Conservation (phyloP, 805 yeast genomes). For the Grigorovia transvaalensis region DNA sequence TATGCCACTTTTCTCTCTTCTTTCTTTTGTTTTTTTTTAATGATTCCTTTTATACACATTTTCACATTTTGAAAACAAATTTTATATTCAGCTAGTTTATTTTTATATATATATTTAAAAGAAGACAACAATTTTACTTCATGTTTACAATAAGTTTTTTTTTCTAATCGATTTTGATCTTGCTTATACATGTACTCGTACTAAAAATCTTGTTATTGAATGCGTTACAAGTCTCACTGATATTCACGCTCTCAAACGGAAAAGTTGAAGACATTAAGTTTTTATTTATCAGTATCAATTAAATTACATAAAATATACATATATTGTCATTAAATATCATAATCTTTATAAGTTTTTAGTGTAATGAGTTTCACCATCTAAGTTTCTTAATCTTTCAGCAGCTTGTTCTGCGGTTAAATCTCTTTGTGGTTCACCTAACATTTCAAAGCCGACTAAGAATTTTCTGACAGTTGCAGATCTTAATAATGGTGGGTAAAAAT, state of each 20-base stretch:
- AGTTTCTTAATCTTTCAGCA: slow-evolving; percentile 33
- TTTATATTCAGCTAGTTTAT: background rate
- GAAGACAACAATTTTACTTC: too few species aligned
- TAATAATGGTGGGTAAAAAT: slow-evolving; percentile 68
- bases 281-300: background rate
- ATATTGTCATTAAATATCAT: background rate
- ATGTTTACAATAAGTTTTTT: too few species aligned
- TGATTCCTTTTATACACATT: background rate
- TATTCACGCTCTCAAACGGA: too few species aligned
- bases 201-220: too few species aligned
- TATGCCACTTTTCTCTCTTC: too few species aligned
- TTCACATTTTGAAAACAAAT: background rate
- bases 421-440: slow-evolving; percentile 56
- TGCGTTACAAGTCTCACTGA: too few species aligned
- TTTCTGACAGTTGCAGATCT: slow-evolving; percentile 67
- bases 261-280: background rate
- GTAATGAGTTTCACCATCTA: slow-evolving; percentile 30
- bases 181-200: too few species aligned
- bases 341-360: slow-evolving; percentile 34
- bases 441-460: slow-evolving; percentile 64
- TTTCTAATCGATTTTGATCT: too few species aligned
- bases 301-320: background rate
- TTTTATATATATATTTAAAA: background rate
- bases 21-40: background rate
- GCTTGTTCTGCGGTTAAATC: slow-evolving; percentile 27